Evolutionary conservation across 306 rosid species (phyloP).

Genomic region (Quercus aquifolioides): DNA sequence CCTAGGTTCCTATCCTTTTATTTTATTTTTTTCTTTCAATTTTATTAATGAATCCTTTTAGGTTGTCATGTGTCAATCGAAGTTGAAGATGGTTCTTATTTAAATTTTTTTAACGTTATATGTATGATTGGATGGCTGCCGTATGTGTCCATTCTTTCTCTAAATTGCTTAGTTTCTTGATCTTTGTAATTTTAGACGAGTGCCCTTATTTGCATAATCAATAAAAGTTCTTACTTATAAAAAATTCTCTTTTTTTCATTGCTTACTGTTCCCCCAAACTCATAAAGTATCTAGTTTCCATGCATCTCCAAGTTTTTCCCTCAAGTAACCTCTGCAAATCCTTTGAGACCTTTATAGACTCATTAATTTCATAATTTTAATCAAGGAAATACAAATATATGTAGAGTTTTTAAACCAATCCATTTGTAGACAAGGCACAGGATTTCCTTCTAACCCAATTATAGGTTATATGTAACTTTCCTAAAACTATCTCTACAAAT

Average conservation of each 20-base stretch:
- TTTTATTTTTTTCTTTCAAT: too few relatives aligned
- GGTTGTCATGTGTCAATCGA: too few relatives aligned
- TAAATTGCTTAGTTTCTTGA: too few relatives aligned
- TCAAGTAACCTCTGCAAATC: not conserved
- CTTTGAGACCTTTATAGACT: not conserved
- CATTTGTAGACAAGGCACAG: not conserved
- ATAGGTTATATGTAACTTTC: not conserved
- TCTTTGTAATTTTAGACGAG: too few relatives aligned
- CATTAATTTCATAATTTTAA: not conserved
- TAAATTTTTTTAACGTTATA: too few relatives aligned
- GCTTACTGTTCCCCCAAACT: not conserved
- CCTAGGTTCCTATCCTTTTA: too few relatives aligned
- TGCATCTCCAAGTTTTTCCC: not conserved
- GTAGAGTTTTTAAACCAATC: not conserved
- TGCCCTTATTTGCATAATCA: too few relatives aligned
- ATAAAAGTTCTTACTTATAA: too few relatives aligned
- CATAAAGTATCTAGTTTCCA: not conserved
- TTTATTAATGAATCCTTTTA: too few relatives aligned
- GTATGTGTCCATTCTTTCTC: too few relatives aligned
- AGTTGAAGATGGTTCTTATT: too few relatives aligned
- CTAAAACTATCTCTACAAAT: not conserved
- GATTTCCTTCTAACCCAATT: not conserved
- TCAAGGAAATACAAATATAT: not conserved
- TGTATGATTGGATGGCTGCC: too few relatives aligned
- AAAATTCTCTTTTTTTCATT: not conserved